Evolutionary conservation across 2,329 filamentous ascomycete genomes (phyloP).

Genomic region (Trichoderma sp.): DNA sequence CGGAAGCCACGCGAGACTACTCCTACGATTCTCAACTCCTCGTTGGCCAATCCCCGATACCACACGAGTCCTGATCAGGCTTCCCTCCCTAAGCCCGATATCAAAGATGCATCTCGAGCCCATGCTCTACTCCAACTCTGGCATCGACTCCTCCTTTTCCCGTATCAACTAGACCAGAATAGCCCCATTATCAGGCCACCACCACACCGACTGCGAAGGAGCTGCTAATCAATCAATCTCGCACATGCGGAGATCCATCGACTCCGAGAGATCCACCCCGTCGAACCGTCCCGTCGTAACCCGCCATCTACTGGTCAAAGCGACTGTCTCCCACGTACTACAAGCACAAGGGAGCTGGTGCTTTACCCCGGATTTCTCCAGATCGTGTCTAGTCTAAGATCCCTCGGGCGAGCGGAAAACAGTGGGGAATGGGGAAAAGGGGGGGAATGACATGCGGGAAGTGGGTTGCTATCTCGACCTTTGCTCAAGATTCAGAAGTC

Average conservation of each 20-base stretch:
- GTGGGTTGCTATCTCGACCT: no score
- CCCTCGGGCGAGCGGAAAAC: no score
- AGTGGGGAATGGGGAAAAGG: no score
- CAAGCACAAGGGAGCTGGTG: background rate
- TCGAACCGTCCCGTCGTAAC: background rate
- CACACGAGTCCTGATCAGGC: background rate
- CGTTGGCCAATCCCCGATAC: background rate
- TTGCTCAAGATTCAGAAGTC: no score
- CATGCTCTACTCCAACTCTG: background rate
- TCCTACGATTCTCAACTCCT: no score
- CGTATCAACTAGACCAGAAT: background rate
- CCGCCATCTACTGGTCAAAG: background rate
- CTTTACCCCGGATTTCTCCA: conserved; percentile 16
- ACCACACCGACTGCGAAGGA: background rate
- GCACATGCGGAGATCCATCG: background rate
- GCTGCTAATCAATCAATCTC: background rate
- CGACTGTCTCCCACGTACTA: no score
- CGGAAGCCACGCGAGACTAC: background rate
- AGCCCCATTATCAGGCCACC: conserved; percentile 11
- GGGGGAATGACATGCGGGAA: no score
- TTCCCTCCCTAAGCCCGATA: conserved; percentile 6
- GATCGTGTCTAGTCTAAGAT: background rate
- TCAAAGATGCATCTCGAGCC: background rate
- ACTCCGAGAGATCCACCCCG: background rate
- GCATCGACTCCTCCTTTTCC: background rate